Evolutionary conservation across 176 grass and related monocot species (phyloP).

Genomic region (barley (Hordeum vulgare)): DNA sequence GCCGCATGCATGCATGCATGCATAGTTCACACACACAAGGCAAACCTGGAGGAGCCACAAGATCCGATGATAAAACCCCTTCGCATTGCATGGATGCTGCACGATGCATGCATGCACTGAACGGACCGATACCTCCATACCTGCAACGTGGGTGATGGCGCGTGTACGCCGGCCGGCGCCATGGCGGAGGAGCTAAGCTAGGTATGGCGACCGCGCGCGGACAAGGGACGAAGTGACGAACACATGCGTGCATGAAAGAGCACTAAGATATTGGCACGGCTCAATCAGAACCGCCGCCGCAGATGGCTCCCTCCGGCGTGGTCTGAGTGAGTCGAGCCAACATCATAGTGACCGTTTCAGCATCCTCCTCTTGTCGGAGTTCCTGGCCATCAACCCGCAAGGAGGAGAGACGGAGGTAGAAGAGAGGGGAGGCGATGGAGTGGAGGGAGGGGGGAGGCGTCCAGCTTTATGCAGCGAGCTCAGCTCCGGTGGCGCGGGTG

Average conservation of each 20-base stretch:
- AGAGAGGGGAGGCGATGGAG: not conserved
- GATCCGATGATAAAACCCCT: not conserved
- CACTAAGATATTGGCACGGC: conserved; percentile 99
- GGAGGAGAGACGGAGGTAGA: not conserved
- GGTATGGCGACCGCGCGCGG: not conserved
- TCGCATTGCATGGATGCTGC: not conserved
- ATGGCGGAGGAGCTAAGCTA: not conserved
- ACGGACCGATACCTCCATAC: not conserved
- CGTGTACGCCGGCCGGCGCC: not conserved
- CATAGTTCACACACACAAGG: not conserved
- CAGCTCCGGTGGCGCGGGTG: not conserved
- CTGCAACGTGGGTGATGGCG: not conserved
- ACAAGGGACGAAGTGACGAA: not conserved
- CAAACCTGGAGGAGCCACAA: not conserved
- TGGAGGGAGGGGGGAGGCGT: not conserved
- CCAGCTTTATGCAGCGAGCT: conserved; percentile 28
- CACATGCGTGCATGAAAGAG: conserved; percentile 40
- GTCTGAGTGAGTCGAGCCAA: conserved; percentile 90
- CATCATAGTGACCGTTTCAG: conserved; percentile 72
- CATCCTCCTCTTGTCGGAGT: not conserved
- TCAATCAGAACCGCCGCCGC: conserved; percentile 50
- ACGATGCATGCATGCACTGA: not conserved
- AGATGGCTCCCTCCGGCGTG: not conserved
- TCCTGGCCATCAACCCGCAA: not conserved
- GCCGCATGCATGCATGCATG: too few relatives aligned